A percentile compares a stretch with the other conserved stretches of the same genome.
These are phyloP conservation scores for Xylaria sp. DNA, from an alignment of 2,329 filamentous ascomycete species.

Conservation along the genomic window DNA sequence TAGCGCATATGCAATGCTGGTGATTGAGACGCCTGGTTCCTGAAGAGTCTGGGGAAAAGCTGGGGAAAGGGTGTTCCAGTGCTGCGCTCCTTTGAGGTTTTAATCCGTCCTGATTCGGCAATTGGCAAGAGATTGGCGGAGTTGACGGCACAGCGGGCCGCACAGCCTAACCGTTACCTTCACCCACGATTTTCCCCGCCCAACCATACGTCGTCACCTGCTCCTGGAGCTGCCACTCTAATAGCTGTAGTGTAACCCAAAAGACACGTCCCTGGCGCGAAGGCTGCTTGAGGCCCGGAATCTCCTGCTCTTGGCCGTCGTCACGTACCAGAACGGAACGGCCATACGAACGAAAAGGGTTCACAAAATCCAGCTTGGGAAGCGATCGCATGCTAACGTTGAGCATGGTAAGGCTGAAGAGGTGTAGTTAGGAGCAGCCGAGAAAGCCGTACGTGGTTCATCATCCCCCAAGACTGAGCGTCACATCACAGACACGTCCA, in stretches of 20 bases:
- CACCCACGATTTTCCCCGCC: constrained; percentile 47
- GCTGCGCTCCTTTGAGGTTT: constrained; percentile 22
- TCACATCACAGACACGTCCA: constrained; percentile 45
- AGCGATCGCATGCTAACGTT: constrained; percentile 21
- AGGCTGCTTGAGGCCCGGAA: constrained; percentile 41
- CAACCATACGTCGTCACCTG: constrained; percentile 46
- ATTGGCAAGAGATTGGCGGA: constrained; percentile 34
- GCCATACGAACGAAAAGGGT: constrained; percentile 19
- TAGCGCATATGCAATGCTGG: constrained; percentile 37
- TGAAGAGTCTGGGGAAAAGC: constrained; percentile 37
- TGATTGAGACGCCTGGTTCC: constrained; percentile 33
- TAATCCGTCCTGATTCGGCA: constrained; percentile 27
- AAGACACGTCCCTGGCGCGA: constrained; percentile 25
- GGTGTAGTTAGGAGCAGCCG: constrained; percentile 25
- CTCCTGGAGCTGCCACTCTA: constrained; percentile 36
- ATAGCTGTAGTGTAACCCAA: constrained; percentile 40
- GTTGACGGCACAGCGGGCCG: constrained; percentile 43
- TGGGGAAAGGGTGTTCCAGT: constrained; percentile 33
- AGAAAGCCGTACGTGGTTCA: constrained; percentile 11
- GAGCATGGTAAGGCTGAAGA: constrained; percentile 46
- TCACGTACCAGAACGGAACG: constrained; percentile 24
- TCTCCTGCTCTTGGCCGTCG: constrained; percentile 31
- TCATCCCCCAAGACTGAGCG: constrained; percentile 39
- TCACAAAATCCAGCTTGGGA: constrained; percentile 20
- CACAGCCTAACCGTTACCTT: constrained; percentile 43